phyloP scores from a whole-genome alignment of 139 green algal species.

The Chlamydomonas schloesseri region DNA sequence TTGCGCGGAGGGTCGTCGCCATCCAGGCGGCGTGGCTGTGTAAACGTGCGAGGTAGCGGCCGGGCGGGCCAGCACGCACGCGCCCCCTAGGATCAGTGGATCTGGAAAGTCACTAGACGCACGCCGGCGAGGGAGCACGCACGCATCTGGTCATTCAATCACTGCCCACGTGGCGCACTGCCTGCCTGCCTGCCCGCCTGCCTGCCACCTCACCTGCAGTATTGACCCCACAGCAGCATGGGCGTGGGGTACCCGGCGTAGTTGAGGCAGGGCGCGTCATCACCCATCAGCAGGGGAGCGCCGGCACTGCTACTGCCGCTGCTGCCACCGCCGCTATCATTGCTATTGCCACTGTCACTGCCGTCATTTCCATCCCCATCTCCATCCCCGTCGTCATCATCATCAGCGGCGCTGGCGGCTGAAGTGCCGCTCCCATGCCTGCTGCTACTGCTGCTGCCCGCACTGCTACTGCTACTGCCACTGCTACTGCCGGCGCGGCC shows the following conservation, averaged over 20 bases:
- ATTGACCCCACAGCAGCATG: conserved; percentile 1
- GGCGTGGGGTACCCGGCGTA: conserved; percentile 23
- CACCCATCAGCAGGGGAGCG: neutral
- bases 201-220: conserved; percentile 37
- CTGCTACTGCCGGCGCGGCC: no score
- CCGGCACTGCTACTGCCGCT: neutral
- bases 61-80: no score
- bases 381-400: neutral
- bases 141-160: no score
- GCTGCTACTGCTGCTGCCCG: neutral
- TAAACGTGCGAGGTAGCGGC: no score
- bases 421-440: no score
- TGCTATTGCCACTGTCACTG: neutral
- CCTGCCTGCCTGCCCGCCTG: no score
- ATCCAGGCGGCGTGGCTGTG: no score
- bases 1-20: no score
- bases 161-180: no score
- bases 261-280: conserved; percentile 19
- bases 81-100: no score
- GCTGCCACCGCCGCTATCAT: neutral
- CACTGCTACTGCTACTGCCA: neutral
- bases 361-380: neutral
- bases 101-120: no score
- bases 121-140: no score
- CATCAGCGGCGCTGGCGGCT: neutral